These are phyloP conservation scores for Colletotrichum sp. DNA, from an alignment of 2,329 filamentous ascomycete genomes.

Conservation along the genomic window DNA sequence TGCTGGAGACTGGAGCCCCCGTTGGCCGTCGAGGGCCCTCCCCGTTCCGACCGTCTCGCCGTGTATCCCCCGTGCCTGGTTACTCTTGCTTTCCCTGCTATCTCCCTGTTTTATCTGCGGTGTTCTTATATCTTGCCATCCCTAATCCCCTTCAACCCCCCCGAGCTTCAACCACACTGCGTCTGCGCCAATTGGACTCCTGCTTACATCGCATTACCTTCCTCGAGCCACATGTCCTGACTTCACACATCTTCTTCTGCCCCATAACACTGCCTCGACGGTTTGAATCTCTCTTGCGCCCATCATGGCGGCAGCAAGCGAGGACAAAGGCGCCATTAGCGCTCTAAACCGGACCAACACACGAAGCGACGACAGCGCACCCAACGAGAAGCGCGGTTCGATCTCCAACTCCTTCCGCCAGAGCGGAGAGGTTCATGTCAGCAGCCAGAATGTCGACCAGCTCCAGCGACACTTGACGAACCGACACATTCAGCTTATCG, in stretches of 20 bases:
- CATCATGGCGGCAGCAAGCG: background rate
- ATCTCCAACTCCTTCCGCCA: background rate
- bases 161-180: background rate
- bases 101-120: background rate
- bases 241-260: background rate
- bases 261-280: background rate
- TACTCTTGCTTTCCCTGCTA: background rate
- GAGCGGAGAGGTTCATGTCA: background rate
- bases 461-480: conserved; percentile 51
- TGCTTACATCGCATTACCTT: background rate
- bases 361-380: background rate
- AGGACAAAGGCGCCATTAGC: background rate
- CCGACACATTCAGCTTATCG: conserved; percentile 63
- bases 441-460: conserved; percentile 16
- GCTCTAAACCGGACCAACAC: background rate
- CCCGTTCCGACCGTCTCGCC: conserved; percentile 1
- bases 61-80: background rate
- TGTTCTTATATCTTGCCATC: background rate
- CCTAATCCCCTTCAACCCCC: background rate
- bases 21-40: background rate
- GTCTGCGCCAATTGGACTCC: background rate
- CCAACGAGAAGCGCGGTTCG: conserved; percentile 2
- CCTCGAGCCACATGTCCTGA: background rate
- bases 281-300: background rate
- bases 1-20: background rate